These are phyloP conservation scores for Lasiosphaeria ovina DNA, from an alignment of 495 filamentous ascomycete species.

Conservation along the genomic window DNA sequence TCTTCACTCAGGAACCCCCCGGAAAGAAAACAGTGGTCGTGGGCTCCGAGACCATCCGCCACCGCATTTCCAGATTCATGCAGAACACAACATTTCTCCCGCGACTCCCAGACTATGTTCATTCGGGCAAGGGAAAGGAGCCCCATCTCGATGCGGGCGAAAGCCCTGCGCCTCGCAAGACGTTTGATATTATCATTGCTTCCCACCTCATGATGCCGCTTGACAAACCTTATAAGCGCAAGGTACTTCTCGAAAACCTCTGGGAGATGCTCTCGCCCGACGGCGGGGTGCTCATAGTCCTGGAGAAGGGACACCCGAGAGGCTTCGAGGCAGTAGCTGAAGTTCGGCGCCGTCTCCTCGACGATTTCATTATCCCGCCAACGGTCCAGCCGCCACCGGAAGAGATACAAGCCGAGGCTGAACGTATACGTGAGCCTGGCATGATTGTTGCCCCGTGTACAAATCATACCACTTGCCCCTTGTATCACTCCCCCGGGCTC, in stretches of 20 bases:
- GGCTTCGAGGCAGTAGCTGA: conserved; percentile 91
- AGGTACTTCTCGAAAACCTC: conserved; percentile 74
- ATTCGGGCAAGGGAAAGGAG: conserved; percentile 46
- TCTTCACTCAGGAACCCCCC: conserved; percentile 31
- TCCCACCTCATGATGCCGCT: conserved; percentile 76
- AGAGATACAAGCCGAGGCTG: conserved; percentile 31
- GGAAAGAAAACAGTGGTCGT: conserved; percentile 53
- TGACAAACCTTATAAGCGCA: conserved; percentile 68
- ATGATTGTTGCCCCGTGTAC: conserved; percentile 97
- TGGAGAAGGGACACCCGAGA: conserved; percentile 88
- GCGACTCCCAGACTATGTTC: conserved; percentile 86
- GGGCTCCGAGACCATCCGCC: conserved; percentile 57
- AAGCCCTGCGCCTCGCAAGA: conserved; percentile 59
- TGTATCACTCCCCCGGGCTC: conserved; percentile 72
- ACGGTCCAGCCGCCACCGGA: conserved; percentile 39
- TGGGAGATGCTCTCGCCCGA: conserved; percentile 83
- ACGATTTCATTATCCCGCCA: conserved; percentile 70
- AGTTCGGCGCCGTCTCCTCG: conserved; percentile 73
- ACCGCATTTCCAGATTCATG: conserved; percentile 71
- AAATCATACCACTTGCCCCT: conserved; percentile 82
- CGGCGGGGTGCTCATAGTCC: conserved; percentile 80
- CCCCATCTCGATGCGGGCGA: conserved; percentile 40
- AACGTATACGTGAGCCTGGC: conserved; percentile 58
- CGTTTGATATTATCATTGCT: conserved; percentile 86
- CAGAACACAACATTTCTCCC: conserved; percentile 91